Conservation (phyloP, 768 basidiomycete species). For the Tulasnella sp. region DNA sequence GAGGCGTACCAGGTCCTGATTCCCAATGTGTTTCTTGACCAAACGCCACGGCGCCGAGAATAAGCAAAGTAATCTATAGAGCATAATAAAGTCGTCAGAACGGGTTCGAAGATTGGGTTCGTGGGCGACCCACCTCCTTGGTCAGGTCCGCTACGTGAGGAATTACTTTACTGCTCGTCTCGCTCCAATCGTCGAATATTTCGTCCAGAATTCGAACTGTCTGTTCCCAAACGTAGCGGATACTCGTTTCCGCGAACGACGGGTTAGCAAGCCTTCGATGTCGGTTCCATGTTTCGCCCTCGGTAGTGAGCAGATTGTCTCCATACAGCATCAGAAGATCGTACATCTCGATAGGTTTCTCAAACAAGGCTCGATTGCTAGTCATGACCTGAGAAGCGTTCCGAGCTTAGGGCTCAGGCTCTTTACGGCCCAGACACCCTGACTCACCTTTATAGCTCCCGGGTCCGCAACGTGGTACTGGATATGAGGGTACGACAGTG, state of each 20-base stretch:
- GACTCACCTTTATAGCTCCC: conserved; percentile 14
- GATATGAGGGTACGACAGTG: neutral
- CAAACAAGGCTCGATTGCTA: neutral
- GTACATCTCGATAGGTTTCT: conserved; percentile 13
- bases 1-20: neutral
- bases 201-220: conserved; percentile 12
- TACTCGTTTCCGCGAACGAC: conserved; percentile 4
- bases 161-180: neutral
- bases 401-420: neutral
- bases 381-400: neutral
- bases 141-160: neutral
- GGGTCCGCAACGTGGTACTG: conserved; percentile 2
- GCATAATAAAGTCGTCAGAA: neutral
- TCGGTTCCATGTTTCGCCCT: conserved; percentile 17
- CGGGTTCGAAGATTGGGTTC: neutral
- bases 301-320: conserved; percentile 17
- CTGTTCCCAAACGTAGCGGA: conserved; percentile 5
- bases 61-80: neutral
- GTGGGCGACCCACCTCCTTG: neutral
- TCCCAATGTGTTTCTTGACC: neutral
- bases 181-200: conserved; percentile 13
- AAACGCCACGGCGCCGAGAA: conserved; percentile 5
- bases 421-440: neutral
- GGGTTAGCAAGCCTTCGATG: neutral
- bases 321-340: conserved; percentile 6